Percentiles rank a stretch among this genome's conserved stretches.
Evolutionary conservation across 202 grass and related monocot genomes (phyloP).

Genomic region (Panicum virgatum): DNA sequence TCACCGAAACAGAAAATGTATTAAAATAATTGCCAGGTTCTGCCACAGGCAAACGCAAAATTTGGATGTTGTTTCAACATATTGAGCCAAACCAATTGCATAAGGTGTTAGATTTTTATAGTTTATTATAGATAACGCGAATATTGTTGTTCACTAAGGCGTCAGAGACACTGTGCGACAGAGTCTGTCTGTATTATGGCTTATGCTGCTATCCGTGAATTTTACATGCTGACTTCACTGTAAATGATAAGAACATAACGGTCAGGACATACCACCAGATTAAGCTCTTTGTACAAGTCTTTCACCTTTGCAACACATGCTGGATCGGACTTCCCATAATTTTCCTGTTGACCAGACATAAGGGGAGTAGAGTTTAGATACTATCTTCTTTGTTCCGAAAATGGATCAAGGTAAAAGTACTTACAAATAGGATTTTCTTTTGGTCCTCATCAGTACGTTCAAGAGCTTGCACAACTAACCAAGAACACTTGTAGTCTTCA

Average conservation of each 20-base stretch:
- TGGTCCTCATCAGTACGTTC: constrained; percentile 62
- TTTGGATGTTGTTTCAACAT: constrained; percentile 18
- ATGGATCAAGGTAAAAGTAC: constrained; percentile 22
- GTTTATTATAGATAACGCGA: background rate
- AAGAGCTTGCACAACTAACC: constrained; percentile 94
- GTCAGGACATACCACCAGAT: constrained; percentile 69
- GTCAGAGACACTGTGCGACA: background rate
- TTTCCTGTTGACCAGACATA: constrained; percentile 51
- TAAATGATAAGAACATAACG: constrained; percentile 27
- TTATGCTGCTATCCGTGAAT: background rate
- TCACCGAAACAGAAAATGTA: constrained; percentile 20
- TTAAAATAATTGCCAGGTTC: background rate
- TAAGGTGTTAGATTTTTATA: background rate
- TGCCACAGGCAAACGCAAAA: background rate
- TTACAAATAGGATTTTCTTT: constrained; percentile 69
- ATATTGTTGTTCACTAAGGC: background rate
- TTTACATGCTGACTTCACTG: background rate
- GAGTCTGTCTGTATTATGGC: background rate
- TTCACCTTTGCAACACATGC: constrained; percentile 93
- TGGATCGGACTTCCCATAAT: constrained; percentile 86
- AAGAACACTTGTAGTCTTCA: constrained; percentile 96
- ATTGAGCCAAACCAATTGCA: background rate
- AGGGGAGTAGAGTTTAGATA: background rate
- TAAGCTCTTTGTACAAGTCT: constrained; percentile 80
- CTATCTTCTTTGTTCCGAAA: constrained; percentile 9